phyloP scores from a whole-genome alignment of 331 rosid genomes.

The Rosa hybrid region DNA sequence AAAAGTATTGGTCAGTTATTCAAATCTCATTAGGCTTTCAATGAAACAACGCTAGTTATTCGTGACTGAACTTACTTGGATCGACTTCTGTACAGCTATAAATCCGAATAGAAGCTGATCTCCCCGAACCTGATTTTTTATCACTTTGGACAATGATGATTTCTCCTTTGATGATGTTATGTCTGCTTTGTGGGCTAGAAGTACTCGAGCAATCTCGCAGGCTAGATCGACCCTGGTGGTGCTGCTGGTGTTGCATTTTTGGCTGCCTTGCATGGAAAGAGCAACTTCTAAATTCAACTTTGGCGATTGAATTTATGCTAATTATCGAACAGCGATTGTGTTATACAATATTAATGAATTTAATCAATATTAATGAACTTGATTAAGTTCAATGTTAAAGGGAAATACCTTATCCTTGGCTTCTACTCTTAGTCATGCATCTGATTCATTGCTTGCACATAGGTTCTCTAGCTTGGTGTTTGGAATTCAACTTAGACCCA shows the following conservation, averaged over 20 bases:
- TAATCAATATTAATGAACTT: neutral
- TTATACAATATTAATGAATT: neutral
- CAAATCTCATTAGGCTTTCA: neutral
- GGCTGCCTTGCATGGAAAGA: conserved; percentile 9
- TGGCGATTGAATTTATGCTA: neutral
- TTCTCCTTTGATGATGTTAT: conserved; percentile 37
- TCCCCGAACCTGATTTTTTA: conserved; percentile 47
- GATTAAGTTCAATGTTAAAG: neutral
- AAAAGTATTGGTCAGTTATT: neutral
- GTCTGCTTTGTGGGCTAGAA: conserved; percentile 17
- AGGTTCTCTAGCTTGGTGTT: conserved; percentile 17
- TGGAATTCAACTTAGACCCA: no score
- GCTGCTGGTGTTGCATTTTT: conserved; percentile 17
- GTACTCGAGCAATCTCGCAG: conserved; percentile 1
- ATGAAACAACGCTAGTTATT: neutral
- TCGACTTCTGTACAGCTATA: conserved; percentile 55
- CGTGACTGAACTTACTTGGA: conserved; percentile 40
- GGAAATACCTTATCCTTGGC: conserved; percentile 12
- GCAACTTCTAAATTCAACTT: neutral
- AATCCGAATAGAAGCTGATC: conserved; percentile 50
- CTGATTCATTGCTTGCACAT: conserved; percentile 41
- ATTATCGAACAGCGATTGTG: neutral
- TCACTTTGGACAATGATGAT: conserved; percentile 26
- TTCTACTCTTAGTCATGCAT: conserved; percentile 30
- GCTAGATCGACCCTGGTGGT: neutral